A percentile compares a stretch with the other conserved stretches of the same genome.
Evolutionary conservation across 805 yeast genomes (phyloP).

Genomic region (Tetrapisispora taiwanensis): DNA sequence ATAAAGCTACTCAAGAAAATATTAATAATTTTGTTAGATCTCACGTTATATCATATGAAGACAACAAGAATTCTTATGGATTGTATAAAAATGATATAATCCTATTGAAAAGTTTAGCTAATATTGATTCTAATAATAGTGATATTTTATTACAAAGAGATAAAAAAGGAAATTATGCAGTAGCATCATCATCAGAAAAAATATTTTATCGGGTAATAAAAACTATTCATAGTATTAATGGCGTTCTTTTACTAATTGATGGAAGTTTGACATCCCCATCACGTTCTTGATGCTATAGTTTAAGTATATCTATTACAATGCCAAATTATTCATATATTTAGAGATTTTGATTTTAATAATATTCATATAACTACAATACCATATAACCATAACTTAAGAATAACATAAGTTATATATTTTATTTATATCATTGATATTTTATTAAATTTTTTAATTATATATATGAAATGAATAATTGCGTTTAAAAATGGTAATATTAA

Average conservation of each 20-base stretch:
- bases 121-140: conserved; percentile 29
- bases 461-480: too few species aligned
- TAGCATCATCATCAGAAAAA: conserved; percentile 27
- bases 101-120: conserved; percentile 10
- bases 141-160: conserved; percentile 30
- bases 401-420: too few species aligned
- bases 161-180: conserved; percentile 25
- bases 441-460: too few species aligned
- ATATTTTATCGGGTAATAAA: conserved; percentile 29
- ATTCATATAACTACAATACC: too few species aligned
- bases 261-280: conserved; percentile 30
- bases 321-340: too few species aligned
- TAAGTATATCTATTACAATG: too few species aligned
- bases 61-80: conserved; percentile 5
- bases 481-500: too few species aligned
- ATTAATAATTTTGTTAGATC: conserved; percentile 48
- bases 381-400: too few species aligned
- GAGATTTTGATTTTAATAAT: too few species aligned
- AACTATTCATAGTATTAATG: conserved; percentile 35
- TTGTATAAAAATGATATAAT: conserved; percentile 4
- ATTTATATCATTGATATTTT: too few species aligned
- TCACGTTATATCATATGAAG: conserved; percentile 40
- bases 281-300: too few species aligned
- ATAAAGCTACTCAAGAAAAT: conserved; percentile 41
- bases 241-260: conserved; percentile 36